These are phyloP conservation scores for Xylaria sp. DNA, from an alignment of 2,329 filamentous ascomycete species.

Conservation along the genomic window DNA sequence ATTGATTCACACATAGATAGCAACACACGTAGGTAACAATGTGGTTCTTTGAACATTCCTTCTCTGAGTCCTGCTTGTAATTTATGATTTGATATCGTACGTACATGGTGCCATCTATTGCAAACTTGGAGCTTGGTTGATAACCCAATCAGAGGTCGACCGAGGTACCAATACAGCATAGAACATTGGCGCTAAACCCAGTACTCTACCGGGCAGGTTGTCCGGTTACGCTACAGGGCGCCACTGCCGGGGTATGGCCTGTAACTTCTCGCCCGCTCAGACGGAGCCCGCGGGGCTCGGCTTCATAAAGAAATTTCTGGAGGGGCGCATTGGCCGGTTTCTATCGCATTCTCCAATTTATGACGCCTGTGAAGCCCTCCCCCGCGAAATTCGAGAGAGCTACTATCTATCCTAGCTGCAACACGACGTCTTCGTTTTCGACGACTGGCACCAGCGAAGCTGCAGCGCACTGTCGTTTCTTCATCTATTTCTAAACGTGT, in stretches of 20 bases:
- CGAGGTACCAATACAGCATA: background rate
- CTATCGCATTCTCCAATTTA: constrained; percentile 17
- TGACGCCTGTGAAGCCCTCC: constrained; percentile 29
- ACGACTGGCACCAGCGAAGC: background rate
- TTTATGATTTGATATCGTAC: background rate
- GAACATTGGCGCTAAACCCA: background rate
- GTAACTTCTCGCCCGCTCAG: constrained; percentile 10
- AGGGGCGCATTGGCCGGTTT: constrained; percentile 11
- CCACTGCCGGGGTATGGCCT: constrained; percentile 19
- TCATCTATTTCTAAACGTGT: background rate
- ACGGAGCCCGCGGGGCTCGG: background rate
- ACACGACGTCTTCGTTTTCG: background rate
- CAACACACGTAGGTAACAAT: too few species aligned
- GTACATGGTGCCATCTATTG: background rate
- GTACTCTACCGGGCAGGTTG: background rate
- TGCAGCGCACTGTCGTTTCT: background rate
- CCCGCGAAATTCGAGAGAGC: constrained; percentile 19
- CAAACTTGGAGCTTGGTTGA: background rate
- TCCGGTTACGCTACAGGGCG: constrained; percentile 5
- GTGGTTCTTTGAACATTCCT: background rate
- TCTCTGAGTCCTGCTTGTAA: too few species aligned
- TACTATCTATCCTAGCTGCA: constrained; percentile 6
- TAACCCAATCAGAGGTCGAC: background rate
- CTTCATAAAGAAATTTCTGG: constrained; percentile 25
- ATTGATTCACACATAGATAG: background rate